Evolutionary conservation across 108 stramenopile genomes (phyloP).

Genomic region (Cyclotella sp.): DNA sequence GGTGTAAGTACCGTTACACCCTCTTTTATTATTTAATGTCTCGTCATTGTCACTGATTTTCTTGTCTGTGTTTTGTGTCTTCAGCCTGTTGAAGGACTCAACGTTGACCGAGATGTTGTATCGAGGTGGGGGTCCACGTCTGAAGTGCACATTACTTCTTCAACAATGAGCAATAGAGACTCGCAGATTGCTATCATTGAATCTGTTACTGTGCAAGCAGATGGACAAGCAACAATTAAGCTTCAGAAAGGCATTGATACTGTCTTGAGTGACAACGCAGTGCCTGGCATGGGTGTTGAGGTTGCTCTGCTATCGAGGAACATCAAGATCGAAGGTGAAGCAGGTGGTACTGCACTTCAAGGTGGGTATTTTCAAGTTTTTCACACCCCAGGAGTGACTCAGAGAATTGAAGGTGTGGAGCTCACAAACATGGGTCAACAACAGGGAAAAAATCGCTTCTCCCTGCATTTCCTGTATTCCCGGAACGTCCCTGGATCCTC

Average conservation of each 20-base stretch:
- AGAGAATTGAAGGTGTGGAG: slow-evolving; percentile 67
- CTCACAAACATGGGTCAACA: slow-evolving; percentile 60
- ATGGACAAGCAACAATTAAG: slow-evolving; percentile 48
- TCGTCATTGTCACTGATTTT: too few species aligned
- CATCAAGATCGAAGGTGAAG: slow-evolving; percentile 60
- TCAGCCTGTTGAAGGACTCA: slow-evolving; percentile 45
- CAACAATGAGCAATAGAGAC: slow-evolving; percentile 47
- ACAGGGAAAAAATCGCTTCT: slow-evolving; percentile 52
- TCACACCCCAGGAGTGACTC: slow-evolving; percentile 60
- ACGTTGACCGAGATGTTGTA: slow-evolving; percentile 12
- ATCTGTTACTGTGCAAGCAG: slow-evolving; percentile 22
- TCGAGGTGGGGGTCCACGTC: slow-evolving; percentile 52
- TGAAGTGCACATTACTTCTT: slow-evolving; percentile 67
- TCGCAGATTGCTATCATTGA: slow-evolving; percentile 42
- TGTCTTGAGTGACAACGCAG: slow-evolving; percentile 47
- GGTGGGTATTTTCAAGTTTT: slow-evolving; percentile 64
- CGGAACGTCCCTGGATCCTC: slow-evolving; percentile 48
- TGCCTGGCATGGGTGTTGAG: slow-evolving; percentile 62
- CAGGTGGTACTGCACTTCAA: slow-evolving; percentile 30
- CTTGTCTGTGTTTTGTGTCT: too few species aligned
- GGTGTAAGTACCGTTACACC: slow-evolving; percentile 55
- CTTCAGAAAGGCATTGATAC: slow-evolving; percentile 44
- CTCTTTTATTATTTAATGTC: too few species aligned
- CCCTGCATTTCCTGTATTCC: slow-evolving; percentile 64
- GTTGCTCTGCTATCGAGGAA: slow-evolving; percentile 65